Evolutionary conservation across 1,139 yeast species (phyloP).

Genomic region (Magnusiomyces sp.): DNA sequence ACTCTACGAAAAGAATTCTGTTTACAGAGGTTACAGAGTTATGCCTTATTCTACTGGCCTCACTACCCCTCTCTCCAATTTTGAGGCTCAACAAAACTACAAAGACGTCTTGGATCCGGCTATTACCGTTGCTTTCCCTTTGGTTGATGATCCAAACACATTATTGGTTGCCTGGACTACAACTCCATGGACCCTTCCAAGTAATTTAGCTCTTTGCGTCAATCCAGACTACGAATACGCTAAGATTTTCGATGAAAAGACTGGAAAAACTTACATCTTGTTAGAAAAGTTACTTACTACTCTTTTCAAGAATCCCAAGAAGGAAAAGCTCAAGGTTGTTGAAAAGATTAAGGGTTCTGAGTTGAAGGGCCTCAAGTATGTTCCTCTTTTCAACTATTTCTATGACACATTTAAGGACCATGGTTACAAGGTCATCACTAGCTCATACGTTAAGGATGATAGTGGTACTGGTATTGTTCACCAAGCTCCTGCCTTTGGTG

Average conservation of each 20-base stretch:
- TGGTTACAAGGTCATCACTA: constrained; percentile 76
- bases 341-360: constrained; percentile 74
- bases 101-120: constrained; percentile 97
- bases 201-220: constrained; percentile 86
- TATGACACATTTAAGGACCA: constrained; percentile 58
- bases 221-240: constrained; percentile 86
- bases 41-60: constrained; percentile 99
- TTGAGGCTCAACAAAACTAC: constrained; percentile 97
- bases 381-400: constrained; percentile 78
- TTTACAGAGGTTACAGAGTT: constrained; percentile 89
- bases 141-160: constrained; percentile 71
- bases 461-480: constrained; percentile 99
- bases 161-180: constrained; percentile 96
- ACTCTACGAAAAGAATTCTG: constrained; percentile 73
- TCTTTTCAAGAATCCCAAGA: constrained; percentile 87
- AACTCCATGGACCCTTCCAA: constrained; percentile 98
- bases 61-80: constrained; percentile 92
- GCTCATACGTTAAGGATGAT: constrained; percentile 79
- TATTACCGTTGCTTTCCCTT: constrained; percentile 82
- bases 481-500: constrained; percentile 99
- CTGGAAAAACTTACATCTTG: constrained; percentile 69
- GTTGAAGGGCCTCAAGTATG: constrained; percentile 68
- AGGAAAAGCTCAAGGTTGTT: constrained; percentile 76
- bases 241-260: constrained; percentile 83
- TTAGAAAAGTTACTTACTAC: constrained; percentile 74